phyloP scores from a whole-genome alignment of 1,139 yeast genomes.

The Ogataea hybrid region DNA sequence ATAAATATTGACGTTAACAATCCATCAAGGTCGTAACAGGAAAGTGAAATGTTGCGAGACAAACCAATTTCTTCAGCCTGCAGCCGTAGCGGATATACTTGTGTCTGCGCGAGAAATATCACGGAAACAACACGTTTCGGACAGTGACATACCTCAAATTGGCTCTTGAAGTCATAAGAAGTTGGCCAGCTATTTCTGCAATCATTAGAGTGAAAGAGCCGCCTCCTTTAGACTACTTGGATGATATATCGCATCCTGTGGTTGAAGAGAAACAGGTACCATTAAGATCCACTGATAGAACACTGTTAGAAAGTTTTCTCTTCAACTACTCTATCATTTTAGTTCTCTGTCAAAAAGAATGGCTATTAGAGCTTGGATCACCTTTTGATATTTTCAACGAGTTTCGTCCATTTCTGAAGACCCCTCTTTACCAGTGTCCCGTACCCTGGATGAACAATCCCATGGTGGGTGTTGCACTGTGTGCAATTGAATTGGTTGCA shows the following conservation, averaged over 20 bases:
- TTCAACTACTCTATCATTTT: slow-evolving; percentile 27
- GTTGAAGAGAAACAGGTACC: not conserved
- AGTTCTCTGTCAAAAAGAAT: slow-evolving; percentile 14
- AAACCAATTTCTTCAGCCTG: slow-evolving; percentile 36
- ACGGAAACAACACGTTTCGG: slow-evolving; percentile 20
- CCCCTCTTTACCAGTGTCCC: slow-evolving; percentile 28
- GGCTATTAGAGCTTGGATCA: slow-evolving; percentile 12
- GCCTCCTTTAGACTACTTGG: not conserved
- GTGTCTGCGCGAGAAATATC: slow-evolving; percentile 30
- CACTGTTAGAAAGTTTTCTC: slow-evolving; percentile 30
- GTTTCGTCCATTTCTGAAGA: slow-evolving; percentile 23
- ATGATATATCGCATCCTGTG: not conserved
- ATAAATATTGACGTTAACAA: not conserved
- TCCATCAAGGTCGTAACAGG: slow-evolving; percentile 34
- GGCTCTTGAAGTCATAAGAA: slow-evolving; percentile 22
- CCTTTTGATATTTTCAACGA: slow-evolving; percentile 30
- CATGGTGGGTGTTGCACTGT: slow-evolving; percentile 32
- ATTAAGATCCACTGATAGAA: slow-evolving; percentile 26
- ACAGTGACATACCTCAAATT: slow-evolving; percentile 21
- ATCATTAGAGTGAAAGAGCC: not conserved
- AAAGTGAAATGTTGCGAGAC: slow-evolving; percentile 44
- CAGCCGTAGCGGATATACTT: slow-evolving; percentile 33
- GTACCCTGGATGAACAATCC: slow-evolving; percentile 36
- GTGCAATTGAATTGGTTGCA: slow-evolving; percentile 30
- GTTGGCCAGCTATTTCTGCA: slow-evolving; percentile 7